Percentiles rank a stretch among this genome's conserved stretches.
Conservation (phyloP, 1,284 basidiomycete genomes). For the Malassezia arunalokei region DNA sequence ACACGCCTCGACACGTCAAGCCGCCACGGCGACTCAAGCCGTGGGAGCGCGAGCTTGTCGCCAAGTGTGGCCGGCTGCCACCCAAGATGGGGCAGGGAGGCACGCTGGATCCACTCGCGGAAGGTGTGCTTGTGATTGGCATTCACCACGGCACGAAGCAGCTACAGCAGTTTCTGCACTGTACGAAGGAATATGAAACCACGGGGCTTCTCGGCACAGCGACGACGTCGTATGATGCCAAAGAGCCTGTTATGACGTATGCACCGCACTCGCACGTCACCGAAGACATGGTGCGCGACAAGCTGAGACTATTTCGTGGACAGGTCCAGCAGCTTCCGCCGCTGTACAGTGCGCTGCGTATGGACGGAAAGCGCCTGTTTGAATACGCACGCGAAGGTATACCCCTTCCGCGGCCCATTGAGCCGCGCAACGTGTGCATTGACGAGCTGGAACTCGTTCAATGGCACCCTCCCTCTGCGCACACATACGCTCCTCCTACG, state of each 20-base stretch:
- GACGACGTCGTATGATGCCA: constrained; percentile 90
- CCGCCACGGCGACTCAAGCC: constrained; percentile 25
- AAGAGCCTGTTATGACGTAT: constrained; percentile 48
- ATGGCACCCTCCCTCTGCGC: constrained; percentile 29
- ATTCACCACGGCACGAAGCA: constrained; percentile 82
- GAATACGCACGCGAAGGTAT: constrained; percentile 86
- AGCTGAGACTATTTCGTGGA: constrained; percentile 68
- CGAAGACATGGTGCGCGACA: constrained; percentile 57
- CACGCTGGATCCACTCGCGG: constrained; percentile 91
- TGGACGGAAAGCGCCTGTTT: constrained; percentile 90
- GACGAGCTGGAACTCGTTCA: constrained; percentile 59
- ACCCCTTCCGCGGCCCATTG: constrained; percentile 83
- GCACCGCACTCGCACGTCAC: constrained; percentile 77
- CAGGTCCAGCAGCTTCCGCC: constrained; percentile 62
- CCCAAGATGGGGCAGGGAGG: constrained; percentile 79
- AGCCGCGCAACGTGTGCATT: constrained; percentile 69
- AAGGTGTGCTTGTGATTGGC: constrained; percentile 76
- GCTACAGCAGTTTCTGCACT: constrained; percentile 70
- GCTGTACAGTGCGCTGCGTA: constrained; percentile 84
- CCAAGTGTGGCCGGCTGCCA: constrained; percentile 14
- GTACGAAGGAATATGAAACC: constrained; percentile 75
- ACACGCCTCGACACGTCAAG: constrained; percentile 21
- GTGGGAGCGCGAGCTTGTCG: constrained; percentile 17
- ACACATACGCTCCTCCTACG: constrained; percentile 29
- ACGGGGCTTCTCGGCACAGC: constrained; percentile 84